phyloP scores from a whole-genome alignment of 2,329 filamentous ascomycete species.

The Nemania sp. region DNA sequence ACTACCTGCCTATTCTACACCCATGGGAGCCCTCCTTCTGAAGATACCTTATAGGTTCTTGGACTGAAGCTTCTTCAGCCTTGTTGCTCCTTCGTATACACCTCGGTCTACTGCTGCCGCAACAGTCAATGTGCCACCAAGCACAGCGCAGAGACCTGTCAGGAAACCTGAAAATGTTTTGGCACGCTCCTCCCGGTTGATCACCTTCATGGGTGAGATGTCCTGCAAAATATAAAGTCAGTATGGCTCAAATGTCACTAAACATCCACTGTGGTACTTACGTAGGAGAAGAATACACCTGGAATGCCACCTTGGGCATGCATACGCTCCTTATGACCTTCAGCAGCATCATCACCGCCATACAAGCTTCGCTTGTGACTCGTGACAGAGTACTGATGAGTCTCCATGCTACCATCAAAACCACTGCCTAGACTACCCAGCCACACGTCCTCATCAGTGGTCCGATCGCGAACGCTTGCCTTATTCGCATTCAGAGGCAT shows the following conservation, averaged over 20 bases:
- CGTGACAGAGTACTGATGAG: conserved; percentile 97
- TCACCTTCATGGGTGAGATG: conserved; percentile 99
- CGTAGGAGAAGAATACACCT: conserved; percentile 98
- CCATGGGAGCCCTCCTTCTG: conserved; percentile 16
- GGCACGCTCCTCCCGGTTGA: conserved; percentile 90
- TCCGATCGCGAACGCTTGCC: conserved; percentile 52
- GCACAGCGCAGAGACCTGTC: conserved; percentile 91
- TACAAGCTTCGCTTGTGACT: conserved; percentile 90
- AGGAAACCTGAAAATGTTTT: conserved; percentile 95
- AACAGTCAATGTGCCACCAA: conserved; percentile 95
- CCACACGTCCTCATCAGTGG: conserved; percentile 65
- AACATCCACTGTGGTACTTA: conserved; percentile 61
- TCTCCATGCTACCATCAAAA: conserved; percentile 86
- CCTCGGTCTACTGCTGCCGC: conserved; percentile 92
- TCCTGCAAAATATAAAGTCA: conserved; percentile 66
- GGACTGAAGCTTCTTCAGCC: conserved; percentile 85
- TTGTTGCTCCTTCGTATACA: conserved; percentile 86
- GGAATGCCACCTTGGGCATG: conserved; percentile 94
- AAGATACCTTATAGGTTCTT: conserved; percentile 64
- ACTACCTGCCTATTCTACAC: conserved; percentile 40
- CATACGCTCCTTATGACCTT: conserved; percentile 91
- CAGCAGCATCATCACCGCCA: conserved; percentile 85
- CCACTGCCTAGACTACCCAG: conserved; percentile 76
- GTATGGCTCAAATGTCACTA: neutral
- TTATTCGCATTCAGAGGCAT: conserved; percentile 85